Percentiles rank a stretch among this genome's conserved stretches.
phyloP scores from a whole-genome alignment of 192 early-diverging fungal species.

The Backusella psychrophila region DNA sequence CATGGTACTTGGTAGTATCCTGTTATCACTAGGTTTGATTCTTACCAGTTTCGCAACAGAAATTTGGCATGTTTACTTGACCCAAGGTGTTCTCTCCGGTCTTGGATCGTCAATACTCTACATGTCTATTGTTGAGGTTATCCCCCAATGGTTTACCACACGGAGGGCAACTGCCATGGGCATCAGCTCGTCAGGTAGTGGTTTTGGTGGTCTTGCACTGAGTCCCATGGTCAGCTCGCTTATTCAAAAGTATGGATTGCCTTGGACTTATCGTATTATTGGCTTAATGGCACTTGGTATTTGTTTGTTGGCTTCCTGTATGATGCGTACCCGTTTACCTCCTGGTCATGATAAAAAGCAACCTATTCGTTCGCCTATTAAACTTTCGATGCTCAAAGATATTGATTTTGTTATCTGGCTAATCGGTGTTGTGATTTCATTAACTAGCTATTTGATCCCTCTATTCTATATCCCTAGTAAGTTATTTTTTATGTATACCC shows the following conservation, averaged over 20 bases:
- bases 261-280: slow-evolving; percentile 51
- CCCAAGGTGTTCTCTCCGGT: slow-evolving; percentile 57
- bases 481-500: background rate
- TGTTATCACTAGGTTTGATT: slow-evolving; percentile 16
- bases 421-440: slow-evolving; percentile 19
- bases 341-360: background rate
- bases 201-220: slow-evolving; percentile 58
- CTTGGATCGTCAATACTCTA: slow-evolving; percentile 36
- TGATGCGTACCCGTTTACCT: slow-evolving; percentile 21
- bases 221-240: slow-evolving; percentile 29
- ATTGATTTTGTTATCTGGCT: slow-evolving; percentile 30
- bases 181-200: slow-evolving; percentile 58
- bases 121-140: slow-evolving; percentile 19
- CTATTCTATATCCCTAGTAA: slow-evolving; percentile 36
- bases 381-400: slow-evolving; percentile 25
- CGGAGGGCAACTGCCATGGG: slow-evolving; percentile 58
- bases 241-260: slow-evolving; percentile 52
- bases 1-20: slow-evolving; percentile 16
- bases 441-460: slow-evolving; percentile 42
- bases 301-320: slow-evolving; percentile 11
- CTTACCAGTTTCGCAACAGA: slow-evolving; percentile 26
- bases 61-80: slow-evolving; percentile 59
- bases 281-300: slow-evolving; percentile 52
- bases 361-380: slow-evolving; percentile 7
- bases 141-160: slow-evolving; percentile 58